A percentile compares a stretch with the other conserved stretches of the same genome.
Evolutionary conservation across 495 filamentous ascomycete species (phyloP).

Genomic region (Talaromyces thailandensis): DNA sequence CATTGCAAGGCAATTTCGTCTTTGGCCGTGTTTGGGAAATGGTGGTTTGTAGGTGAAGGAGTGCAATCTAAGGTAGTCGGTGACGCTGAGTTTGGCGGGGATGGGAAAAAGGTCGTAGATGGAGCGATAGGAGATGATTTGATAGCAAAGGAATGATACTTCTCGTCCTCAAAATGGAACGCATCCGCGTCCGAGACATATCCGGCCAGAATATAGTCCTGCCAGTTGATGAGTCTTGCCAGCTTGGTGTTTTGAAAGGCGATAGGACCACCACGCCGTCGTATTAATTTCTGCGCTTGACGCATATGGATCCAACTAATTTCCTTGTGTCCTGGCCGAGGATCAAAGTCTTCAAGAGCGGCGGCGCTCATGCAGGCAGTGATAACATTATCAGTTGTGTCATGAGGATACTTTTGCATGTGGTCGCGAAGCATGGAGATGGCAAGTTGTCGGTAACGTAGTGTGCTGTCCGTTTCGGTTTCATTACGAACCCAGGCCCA

Average conservation of each 20-base stretch:
- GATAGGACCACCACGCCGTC: constrained; percentile 25
- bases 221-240: constrained; percentile 36
- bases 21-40: constrained; percentile 7
- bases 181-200: constrained; percentile 25
- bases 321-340: constrained; percentile 26
- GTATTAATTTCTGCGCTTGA: constrained; percentile 29
- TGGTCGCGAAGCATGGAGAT: constrained; percentile 26
- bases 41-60: not conserved
- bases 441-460: constrained; percentile 22
- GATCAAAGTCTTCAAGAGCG: constrained; percentile 33
- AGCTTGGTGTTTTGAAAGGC: constrained; percentile 28
- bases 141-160: not conserved
- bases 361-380: constrained; percentile 30
- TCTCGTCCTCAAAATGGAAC: constrained; percentile 23
- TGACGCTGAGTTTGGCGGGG: constrained; percentile 17
- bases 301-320: constrained; percentile 32
- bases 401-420: constrained; percentile 15
- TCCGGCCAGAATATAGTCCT: constrained; percentile 32
- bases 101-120: constrained; percentile 11
- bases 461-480: constrained; percentile 16
- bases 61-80: constrained; percentile 8
- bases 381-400: constrained; percentile 29
- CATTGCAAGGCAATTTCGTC: constrained; percentile 27
- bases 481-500: constrained; percentile 28
- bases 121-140: not conserved